A percentile compares a stretch with the other conserved stretches of the same genome.
These are phyloP conservation scores for Fusarium foetens DNA, from an alignment of 2,329 filamentous ascomycete genomes.

Conservation along the genomic window DNA sequence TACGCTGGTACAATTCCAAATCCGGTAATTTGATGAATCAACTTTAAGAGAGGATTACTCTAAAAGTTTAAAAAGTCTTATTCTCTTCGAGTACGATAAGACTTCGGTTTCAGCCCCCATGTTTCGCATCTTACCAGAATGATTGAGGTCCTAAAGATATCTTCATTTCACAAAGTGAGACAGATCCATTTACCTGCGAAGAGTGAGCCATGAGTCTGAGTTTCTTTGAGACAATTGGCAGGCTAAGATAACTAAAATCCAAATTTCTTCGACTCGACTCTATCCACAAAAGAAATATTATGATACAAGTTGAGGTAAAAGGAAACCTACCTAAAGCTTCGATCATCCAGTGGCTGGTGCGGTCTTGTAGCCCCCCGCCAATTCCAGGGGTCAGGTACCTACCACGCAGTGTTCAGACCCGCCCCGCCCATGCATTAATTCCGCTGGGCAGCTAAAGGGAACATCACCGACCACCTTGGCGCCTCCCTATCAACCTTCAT, in stretches of 20 bases:
- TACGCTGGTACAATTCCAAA: conserved; percentile 16
- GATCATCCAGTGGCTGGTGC: conserved; percentile 18
- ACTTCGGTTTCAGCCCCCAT: background rate
- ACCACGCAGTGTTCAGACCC: conserved; percentile 9
- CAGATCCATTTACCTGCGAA: background rate
- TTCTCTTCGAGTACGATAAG: background rate
- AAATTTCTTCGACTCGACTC: background rate
- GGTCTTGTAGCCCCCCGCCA: conserved; percentile 4
- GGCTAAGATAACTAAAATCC: background rate
- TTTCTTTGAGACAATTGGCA: background rate
- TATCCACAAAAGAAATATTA: background rate
- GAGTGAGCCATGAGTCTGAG: background rate
- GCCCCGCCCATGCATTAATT: conserved; percentile 29
- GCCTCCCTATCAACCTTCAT: conserved; percentile 42
- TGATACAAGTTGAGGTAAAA: background rate
- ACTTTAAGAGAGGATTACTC: background rate
- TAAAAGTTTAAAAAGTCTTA: background rate
- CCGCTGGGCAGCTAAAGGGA: conserved; percentile 35
- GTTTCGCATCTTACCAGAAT: background rate
- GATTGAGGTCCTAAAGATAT: background rate
- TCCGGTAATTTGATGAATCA: background rate
- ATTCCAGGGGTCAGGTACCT: conserved; percentile 33
- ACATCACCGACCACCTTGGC: conserved; percentile 43
- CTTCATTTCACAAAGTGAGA: background rate
- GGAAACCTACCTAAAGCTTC: conserved; percentile 1